These are phyloP conservation scores for Phylloporus sp. DNA, from an alignment of 768 basidiomycete genomes.

Conservation along the genomic window DNA sequence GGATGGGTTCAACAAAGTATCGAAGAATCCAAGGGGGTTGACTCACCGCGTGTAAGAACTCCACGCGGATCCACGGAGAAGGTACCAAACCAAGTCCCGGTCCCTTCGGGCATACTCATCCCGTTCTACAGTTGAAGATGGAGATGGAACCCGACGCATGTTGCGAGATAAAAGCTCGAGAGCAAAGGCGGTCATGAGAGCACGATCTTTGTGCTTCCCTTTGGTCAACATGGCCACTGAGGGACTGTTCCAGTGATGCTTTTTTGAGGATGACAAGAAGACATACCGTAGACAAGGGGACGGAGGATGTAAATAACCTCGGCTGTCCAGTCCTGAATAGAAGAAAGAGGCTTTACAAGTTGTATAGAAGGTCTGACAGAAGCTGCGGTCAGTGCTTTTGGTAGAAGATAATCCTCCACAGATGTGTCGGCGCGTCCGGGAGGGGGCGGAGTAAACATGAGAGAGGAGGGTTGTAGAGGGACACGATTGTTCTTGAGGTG, in stretches of 20 bases:
- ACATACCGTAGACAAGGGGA: conserved; percentile 72
- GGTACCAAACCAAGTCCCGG: conserved; percentile 76
- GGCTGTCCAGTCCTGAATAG: conserved; percentile 68
- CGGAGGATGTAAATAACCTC: conserved; percentile 68
- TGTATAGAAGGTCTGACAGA: conserved; percentile 68
- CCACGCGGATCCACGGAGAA: conserved; percentile 86
- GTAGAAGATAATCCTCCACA: conserved; percentile 77
- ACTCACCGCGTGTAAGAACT: conserved; percentile 64
- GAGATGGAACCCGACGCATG: conserved; percentile 61
- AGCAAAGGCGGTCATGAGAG: conserved; percentile 57
- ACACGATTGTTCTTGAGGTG: conserved; percentile 77
- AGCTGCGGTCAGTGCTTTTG: conserved; percentile 70
- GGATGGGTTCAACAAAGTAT: neutral
- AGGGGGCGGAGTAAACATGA: conserved; percentile 48
- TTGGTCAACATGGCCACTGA: conserved; percentile 23
- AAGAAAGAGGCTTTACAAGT: conserved; percentile 55
- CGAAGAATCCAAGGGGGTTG: conserved; percentile 1
- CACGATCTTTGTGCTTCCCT: conserved; percentile 39
- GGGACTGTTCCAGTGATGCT: conserved; percentile 1
- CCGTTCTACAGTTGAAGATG: conserved; percentile 61
- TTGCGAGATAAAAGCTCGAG: conserved; percentile 73
- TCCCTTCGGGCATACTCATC: conserved; percentile 80
- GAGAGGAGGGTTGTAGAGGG: conserved; percentile 57
- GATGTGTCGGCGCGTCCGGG: conserved; percentile 48
- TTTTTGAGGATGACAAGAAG: conserved; percentile 9